Conservation (phyloP, 805 yeast species). For the Saturnispora bothae region DNA sequence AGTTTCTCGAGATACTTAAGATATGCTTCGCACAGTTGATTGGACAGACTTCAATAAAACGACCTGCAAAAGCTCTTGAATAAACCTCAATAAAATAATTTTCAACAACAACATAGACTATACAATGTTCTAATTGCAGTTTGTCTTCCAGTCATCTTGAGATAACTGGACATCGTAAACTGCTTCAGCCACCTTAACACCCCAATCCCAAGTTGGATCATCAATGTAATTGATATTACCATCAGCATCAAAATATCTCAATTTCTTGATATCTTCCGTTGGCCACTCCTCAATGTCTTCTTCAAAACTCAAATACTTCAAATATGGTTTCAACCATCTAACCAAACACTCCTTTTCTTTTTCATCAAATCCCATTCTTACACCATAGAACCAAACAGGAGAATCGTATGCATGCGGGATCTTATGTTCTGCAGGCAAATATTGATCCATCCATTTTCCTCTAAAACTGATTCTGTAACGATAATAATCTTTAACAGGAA, state of each 20-base stretch:
- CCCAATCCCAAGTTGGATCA: constrained; percentile 30
- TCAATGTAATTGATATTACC: constrained; percentile 22
- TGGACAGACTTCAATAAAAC: too few relatives aligned
- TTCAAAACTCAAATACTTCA: constrained; percentile 22
- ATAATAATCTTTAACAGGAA: constrained; percentile 19
- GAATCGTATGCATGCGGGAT: constrained; percentile 30
- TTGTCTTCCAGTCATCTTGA: too few relatives aligned
- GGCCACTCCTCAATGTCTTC: constrained; percentile 23
- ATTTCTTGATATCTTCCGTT: constrained; percentile 16
- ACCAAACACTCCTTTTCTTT: constrained; percentile 21
- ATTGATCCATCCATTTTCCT: constrained; percentile 15
- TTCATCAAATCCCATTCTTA: constrained; percentile 20
- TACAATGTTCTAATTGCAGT: too few relatives aligned
- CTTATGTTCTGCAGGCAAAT: constrained; percentile 16
- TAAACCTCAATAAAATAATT: too few relatives aligned
- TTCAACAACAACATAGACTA: too few relatives aligned
- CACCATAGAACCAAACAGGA: constrained; percentile 26
- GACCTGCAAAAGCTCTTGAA: too few relatives aligned
- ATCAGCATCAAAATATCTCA: constrained; percentile 22
- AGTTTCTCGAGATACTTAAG: too few relatives aligned
- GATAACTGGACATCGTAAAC: constrained; percentile 13
- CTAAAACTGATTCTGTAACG: constrained; percentile 25
- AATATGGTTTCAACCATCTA: constrained; percentile 24
- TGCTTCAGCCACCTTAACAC: constrained; percentile 24
- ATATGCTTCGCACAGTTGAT: too few relatives aligned